Evolutionary conservation across 2,329 filamentous ascomycete species (phyloP), one percentile per base, ranked within the genome.

Genomic region (Cercospora sp.): DNA sequence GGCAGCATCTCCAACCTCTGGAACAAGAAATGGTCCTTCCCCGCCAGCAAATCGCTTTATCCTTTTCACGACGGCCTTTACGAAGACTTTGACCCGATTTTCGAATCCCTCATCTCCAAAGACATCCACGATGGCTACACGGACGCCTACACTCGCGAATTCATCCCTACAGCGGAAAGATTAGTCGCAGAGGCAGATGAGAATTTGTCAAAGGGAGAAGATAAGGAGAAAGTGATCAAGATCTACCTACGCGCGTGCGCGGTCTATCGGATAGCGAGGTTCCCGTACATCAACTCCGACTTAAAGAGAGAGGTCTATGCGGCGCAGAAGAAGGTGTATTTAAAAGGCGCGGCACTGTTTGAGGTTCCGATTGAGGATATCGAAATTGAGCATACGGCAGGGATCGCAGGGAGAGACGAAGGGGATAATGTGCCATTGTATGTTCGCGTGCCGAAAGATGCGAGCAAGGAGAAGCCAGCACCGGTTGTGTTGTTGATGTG

Each of bases 401-500:
- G 77, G 24, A 75, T 70, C 2, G 66, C 66, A 10, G 49, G 59
- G 1, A 74, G 75, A 24, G 77, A 78, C 43, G 79, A 80, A 62
- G 78, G 77, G 40, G 74, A 75, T 24, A 75, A 75, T 12, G 77
- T 82, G 13, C 81, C 81, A 0, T 70, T 82, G 2, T 82, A 80
- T 69, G 70, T 81, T 6, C 76, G 81, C 16, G 59, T 79, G 5
- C 81, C 81, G 0, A 69, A 71, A 13, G 66, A 62, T 32, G 75
- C 79, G 1, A 77, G 73, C 5, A 72, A 74, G n/a, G 69, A 74
- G 3, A 74, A 74, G 26, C 78, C 77, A 10, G 74, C 70, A 5
- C 87, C 86, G 0, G 81, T 81, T 0, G 83, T 90, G 1, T 75
- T 90, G 0, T 80, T 89, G 5, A 83, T 90, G 74, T 89, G 86